Base-by-base conservation (phyloP, 2,329 filamentous ascomycete species). In the Sclerotinia minor region DNA sequence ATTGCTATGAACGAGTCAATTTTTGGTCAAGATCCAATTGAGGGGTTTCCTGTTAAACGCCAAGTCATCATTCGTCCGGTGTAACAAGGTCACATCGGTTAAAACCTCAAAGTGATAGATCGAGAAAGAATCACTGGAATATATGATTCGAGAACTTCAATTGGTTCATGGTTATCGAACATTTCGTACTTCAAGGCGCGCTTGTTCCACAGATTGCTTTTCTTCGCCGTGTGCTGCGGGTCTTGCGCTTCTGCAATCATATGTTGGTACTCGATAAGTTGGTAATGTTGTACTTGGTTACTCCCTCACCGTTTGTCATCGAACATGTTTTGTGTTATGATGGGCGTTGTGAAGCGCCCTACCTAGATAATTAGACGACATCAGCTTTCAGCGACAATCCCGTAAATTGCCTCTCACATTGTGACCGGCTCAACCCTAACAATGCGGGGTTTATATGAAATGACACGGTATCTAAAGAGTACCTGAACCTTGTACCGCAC, bases 41-140 rank as follows among this genome's bases (percentile, higher is more conserved):
- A 41, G 32, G 61, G 55, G 63, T 32, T 61, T 38, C 41, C 45
- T 49, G 44, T 29, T 75, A 75, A 73, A 71, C 73, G 73, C 71
- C 69, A 67, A 35, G 49, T 69, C 69, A 52, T 71, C 69, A 75
- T 75, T 75, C 72, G 73, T 75, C 70, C 72, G 71, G 69, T 73
- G 72, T 71, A 35, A 68, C 64, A 58, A 45, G 58, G 60, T 63
- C 44, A 54, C 57, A 53, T 63, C 32, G 47, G 13, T 17, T 26
- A 63, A 17, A 63, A 53, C 19, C 24, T 11, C 57, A 50, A 21
- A 67, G 47, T n/a, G 19, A n/a, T 35, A 26, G 47, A 61, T 61
- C 15, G 47, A 53, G 45, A 54, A 54, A 53, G 26, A 50, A 54
- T 67, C 13, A 26, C 38, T 63, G 55, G 19, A 32, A 45, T 7